Percentiles rank a stretch among this genome's conserved stretches.
Conservation (phyloP, 306 rosid genomes). For the Quercus dentata region DNA sequence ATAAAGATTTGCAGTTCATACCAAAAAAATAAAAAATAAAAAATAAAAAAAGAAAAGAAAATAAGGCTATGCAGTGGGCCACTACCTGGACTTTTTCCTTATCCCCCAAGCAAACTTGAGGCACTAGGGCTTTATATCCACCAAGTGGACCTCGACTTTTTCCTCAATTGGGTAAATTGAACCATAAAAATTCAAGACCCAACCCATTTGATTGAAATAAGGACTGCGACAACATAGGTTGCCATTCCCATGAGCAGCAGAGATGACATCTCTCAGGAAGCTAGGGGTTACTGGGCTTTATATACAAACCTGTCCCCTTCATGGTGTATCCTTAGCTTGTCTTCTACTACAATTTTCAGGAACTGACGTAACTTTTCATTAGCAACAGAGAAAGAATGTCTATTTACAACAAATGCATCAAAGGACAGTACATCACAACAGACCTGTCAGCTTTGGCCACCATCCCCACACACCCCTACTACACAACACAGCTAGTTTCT, state of each 20-base stretch:
- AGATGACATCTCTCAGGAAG: not conserved
- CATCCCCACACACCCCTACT: constrained; percentile 25
- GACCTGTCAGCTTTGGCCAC: constrained; percentile 25
- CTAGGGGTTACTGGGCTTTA: not conserved
- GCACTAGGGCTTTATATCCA: too few species aligned
- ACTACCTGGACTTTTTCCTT: too few species aligned
- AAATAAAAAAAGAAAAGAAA: too few species aligned
- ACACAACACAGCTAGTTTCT: constrained; percentile 27
- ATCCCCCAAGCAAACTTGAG: too few species aligned
- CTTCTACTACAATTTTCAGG: not conserved
- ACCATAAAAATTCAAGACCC: too few species aligned
- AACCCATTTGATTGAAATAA: too few species aligned
- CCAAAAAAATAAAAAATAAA: too few species aligned
- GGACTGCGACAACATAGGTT: not conserved
- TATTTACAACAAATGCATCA: constrained; percentile 50
- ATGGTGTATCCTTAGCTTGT: not conserved
- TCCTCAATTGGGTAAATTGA: too few species aligned
- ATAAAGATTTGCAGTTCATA: too few species aligned
- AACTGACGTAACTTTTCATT: constrained; percentile 3
- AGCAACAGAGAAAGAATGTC: constrained; percentile 44
- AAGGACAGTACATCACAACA: constrained; percentile 27
- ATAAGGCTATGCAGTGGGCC: not conserved
- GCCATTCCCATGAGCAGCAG: not conserved
- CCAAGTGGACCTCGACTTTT: too few species aligned
- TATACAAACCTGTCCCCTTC: not conserved